phyloP scores from a whole-genome alignment of 202 grass and related monocot species.

The Carex arenaria region DNA sequence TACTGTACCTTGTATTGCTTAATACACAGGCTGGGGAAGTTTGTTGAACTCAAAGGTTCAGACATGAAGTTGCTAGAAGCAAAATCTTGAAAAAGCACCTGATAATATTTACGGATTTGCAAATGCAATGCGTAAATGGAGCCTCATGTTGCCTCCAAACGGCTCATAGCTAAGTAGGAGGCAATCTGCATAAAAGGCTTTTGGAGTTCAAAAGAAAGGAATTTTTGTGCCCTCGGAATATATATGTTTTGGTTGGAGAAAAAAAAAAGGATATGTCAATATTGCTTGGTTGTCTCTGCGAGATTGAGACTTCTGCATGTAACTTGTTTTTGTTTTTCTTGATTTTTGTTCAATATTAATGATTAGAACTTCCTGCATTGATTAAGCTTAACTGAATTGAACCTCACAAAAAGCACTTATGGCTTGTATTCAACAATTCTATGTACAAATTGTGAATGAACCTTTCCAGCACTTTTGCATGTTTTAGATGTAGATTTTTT shows the following conservation, averaged over 20 bases:
- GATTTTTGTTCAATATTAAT: background rate
- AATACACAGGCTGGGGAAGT: slow-evolving; percentile 51
- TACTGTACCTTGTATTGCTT: background rate
- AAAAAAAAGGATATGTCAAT: background rate
- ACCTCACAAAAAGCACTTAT: background rate
- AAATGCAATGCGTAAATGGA: background rate
- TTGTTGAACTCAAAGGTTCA: slow-evolving; percentile 77
- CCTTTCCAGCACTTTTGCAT: background rate
- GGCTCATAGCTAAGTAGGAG: background rate
- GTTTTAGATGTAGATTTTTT: background rate
- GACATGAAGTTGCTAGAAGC: slow-evolving; percentile 74
- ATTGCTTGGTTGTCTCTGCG: background rate
- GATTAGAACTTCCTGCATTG: background rate
- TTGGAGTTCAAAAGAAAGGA: background rate
- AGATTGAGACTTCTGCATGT: background rate
- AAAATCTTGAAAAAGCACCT: slow-evolving; percentile 28
- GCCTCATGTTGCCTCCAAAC: background rate
- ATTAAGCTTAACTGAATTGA: background rate
- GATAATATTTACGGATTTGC: background rate
- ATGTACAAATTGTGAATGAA: background rate
- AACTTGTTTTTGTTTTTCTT: background rate
- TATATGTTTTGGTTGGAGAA: background rate
- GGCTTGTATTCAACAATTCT: background rate
- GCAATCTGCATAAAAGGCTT: background rate
- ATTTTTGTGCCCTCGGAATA: background rate